Evolutionary conservation across 352 stramenopile species (phyloP).

Genomic region (Pythium rishiriense): DNA sequence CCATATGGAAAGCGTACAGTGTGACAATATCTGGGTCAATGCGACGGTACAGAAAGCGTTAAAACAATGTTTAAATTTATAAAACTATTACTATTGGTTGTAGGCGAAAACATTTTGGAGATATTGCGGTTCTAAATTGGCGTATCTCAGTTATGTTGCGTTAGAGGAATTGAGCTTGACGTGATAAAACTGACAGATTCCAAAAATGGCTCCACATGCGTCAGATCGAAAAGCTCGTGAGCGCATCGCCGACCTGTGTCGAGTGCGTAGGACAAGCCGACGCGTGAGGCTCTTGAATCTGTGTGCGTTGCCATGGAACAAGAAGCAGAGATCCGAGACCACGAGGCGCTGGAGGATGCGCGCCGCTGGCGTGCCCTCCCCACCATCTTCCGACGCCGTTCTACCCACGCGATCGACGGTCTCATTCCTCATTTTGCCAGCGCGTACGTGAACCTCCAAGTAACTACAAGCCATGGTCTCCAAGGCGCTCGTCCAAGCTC

Average conservation of each 20-base stretch:
- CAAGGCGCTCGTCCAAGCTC: neutral
- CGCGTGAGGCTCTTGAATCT: neutral
- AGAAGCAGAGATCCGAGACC: neutral
- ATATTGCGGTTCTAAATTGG: too few species aligned
- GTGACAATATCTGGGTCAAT: too few species aligned
- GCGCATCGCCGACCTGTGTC: conserved; percentile 3
- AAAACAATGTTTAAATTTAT: too few species aligned
- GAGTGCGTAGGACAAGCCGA: too few species aligned
- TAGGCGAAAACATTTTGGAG: too few species aligned
- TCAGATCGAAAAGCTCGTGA: neutral
- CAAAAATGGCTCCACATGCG: conserved; percentile 9
- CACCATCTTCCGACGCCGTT: neutral
- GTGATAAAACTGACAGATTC: conserved; percentile 2
- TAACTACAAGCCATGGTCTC: neutral
- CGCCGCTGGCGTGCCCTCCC: neutral
- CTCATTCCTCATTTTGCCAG: neutral
- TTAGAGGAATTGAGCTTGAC: too few species aligned
- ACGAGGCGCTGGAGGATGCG: neutral
- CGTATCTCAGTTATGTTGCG: too few species aligned
- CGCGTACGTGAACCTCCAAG: neutral
- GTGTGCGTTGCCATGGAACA: neutral
- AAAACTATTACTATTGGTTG: too few species aligned
- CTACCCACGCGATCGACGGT: neutral
- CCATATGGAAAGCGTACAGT: too few species aligned
- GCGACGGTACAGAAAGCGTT: too few species aligned